Conservation (phyloP, 768 basidiomycete species). For the Mycena alexandri region DNA sequence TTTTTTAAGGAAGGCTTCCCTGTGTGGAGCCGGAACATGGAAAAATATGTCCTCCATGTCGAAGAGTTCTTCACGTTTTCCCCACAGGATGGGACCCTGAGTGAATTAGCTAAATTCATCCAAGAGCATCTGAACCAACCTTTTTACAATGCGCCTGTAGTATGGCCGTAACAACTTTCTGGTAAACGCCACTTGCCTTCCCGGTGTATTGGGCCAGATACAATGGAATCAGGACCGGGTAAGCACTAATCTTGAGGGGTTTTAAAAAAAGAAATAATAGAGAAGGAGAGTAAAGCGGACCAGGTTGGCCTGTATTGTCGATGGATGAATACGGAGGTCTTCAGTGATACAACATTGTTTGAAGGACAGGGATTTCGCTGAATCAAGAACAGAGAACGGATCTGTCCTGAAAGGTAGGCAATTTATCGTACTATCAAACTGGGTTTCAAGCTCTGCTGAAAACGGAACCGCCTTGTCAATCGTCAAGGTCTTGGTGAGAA, state of each 20-base stretch:
- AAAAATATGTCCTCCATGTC: too few relatives aligned
- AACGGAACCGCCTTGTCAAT: constrained; percentile 57
- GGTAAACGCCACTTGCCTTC: not conserved
- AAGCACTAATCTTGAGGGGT: constrained; percentile 62
- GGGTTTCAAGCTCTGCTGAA: constrained; percentile 58
- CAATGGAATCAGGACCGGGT: constrained; percentile 73
- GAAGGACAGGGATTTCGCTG: constrained; percentile 49
- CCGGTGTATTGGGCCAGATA: constrained; percentile 67
- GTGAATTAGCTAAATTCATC: not conserved
- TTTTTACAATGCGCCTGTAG: constrained; percentile 49
- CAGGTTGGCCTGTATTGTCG: constrained; percentile 58
- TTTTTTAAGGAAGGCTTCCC: too few relatives aligned
- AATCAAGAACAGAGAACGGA: constrained; percentile 64
- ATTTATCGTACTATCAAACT: constrained; percentile 62
- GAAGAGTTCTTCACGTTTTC: constrained; percentile 8
- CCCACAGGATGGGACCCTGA: constrained; percentile 28
- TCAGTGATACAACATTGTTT: constrained; percentile 51
- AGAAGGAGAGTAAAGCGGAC: constrained; percentile 45
- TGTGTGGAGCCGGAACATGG: too few relatives aligned
- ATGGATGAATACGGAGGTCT: constrained; percentile 56
- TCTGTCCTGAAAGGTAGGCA: constrained; percentile 70
- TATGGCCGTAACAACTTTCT: constrained; percentile 38
- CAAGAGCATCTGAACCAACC: constrained; percentile 39
- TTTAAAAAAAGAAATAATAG: constrained; percentile 15
- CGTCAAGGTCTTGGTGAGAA: constrained; percentile 47